phyloP scores from a whole-genome alignment of 139 green algal genomes.

The Mesostigma viride region DNA sequence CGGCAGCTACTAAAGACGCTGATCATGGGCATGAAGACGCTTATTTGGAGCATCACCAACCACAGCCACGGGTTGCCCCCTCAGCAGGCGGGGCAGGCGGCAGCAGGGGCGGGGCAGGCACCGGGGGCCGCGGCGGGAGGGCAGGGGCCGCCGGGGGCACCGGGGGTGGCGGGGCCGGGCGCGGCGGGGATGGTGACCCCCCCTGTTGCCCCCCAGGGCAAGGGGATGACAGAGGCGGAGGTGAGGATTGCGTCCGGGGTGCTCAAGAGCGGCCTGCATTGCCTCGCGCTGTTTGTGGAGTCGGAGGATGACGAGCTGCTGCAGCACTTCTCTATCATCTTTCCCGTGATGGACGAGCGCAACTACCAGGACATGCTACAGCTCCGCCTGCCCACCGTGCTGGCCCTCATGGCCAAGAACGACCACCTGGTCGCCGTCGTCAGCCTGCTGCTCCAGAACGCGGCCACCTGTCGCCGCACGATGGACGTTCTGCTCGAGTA shows the following conservation, averaged over 20 bases:
- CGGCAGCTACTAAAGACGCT: constrained; percentile 48
- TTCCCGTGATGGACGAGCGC: constrained; percentile 61
- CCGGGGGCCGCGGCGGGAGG: not conserved
- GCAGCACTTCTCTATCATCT: constrained; percentile 66
- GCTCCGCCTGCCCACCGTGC: constrained; percentile 43
- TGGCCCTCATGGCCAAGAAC: constrained; percentile 39
- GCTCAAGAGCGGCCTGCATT: constrained; percentile 35
- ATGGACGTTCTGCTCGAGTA: constrained; percentile 33
- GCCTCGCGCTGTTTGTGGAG: constrained; percentile 36
- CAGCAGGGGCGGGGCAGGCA: not conserved
- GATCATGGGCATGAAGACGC: constrained; percentile 51
- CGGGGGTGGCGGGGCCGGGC: not conserved
- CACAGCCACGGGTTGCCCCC: constrained; percentile 21
- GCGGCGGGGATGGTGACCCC: not conserved
- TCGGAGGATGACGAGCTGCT: constrained; percentile 45
- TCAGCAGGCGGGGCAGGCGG: not conserved
- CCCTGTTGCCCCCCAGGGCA: not conserved
- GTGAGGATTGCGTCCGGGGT: constrained; percentile 25
- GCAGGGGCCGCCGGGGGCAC: not conserved
- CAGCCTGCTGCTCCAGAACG: constrained; percentile 27
- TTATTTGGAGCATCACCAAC: constrained; percentile 52
- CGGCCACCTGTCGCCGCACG: not conserved
- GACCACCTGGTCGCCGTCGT: constrained; percentile 37
- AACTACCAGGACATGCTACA: constrained; percentile 81
- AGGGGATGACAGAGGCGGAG: constrained; percentile 3